These are phyloP conservation scores for Colletotrichum sp. DNA, from an alignment of 2,329 filamentous ascomycete genomes.

Conservation along the genomic window DNA sequence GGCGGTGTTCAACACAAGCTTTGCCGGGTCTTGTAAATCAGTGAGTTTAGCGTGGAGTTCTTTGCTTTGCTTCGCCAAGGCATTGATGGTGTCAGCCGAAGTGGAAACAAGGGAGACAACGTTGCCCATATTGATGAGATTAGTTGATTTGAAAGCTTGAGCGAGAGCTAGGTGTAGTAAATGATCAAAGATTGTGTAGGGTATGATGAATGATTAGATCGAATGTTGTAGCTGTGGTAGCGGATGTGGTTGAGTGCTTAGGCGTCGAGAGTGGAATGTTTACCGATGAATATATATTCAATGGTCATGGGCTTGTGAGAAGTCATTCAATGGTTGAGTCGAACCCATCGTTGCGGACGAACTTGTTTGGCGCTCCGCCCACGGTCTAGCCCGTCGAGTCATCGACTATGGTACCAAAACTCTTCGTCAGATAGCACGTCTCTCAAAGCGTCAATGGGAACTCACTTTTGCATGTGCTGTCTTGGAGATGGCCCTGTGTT, in stretches of 20 bases:
- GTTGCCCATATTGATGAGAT: neutral
- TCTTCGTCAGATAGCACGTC: rapidly evolving
- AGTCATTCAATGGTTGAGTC: neutral
- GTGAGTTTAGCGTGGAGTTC: neutral
- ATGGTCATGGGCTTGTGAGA: no score
- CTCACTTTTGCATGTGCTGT: neutral
- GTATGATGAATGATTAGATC: neutral
- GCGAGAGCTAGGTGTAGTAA: neutral
- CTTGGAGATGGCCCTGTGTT: neutral
- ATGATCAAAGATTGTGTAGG: neutral
- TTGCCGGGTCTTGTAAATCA: neutral
- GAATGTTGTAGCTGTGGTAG: neutral
- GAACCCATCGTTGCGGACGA: neutral
- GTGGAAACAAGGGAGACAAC: neutral
- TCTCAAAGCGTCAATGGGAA: neutral
- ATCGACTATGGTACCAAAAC: neutral
- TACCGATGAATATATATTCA: neutral
- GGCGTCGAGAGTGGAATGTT: neutral
- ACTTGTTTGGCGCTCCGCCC: neutral
- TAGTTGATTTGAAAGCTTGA: neutral
- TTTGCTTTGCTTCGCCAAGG: neutral
- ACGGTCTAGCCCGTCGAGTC: neutral
- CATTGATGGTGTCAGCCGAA: neutral
- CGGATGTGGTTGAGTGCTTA: neutral
- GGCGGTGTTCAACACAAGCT: neutral